Evolutionary conservation across 371 early-diverging fungal species (phyloP), one percentile per base, ranked within the genome.

Genomic region (Parasitella parasitica): DNA sequence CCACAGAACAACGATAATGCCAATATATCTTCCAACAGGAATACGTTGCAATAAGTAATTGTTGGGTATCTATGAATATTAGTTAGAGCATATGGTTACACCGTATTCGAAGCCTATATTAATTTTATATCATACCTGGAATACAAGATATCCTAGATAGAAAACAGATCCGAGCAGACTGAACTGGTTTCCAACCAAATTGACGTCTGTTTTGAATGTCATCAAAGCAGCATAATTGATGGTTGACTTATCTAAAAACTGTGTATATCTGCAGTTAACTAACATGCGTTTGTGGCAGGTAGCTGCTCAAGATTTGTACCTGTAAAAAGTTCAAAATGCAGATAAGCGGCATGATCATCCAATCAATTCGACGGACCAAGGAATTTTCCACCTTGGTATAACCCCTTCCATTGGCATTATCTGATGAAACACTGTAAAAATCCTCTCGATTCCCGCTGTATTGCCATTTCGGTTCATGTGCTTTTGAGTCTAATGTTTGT

Each of bases 161-260:
- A 78, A 78, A 15, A 78, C 63, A 0, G 75, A 75, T 4, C 68
- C 70, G 4, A 78, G 46, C 4, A 75, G 49, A 57, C 70, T 73
- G 54, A 67, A 78, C 13, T 78, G 59, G 30, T 24, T 65, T 4
- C 73, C 76, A 0, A 41, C 20, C 16, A 78, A 43, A 2, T 59
- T 20, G 5, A 73, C 46, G 46, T 78, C 78, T 49, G 63, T 24
- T 38, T 73, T 69, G 16, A 78, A 67, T 27, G 35, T 57, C 15
- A 78, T 61, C 1, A 66, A 55, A 39, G 67, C 67, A 2, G 73
- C 75, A 49, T 78, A 78, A 35, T 66, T 73, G 59, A 78, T 71
- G 3, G 73, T 69, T 34, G 78, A 69, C 68, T 78, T 78, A 63
- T 78, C 78, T 27, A 78, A 37, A 64, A 75, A 78, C 73, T 78